Conservation (phyloP, 1,284 basidiomycete genomes). For the Mycena citricolor region DNA sequence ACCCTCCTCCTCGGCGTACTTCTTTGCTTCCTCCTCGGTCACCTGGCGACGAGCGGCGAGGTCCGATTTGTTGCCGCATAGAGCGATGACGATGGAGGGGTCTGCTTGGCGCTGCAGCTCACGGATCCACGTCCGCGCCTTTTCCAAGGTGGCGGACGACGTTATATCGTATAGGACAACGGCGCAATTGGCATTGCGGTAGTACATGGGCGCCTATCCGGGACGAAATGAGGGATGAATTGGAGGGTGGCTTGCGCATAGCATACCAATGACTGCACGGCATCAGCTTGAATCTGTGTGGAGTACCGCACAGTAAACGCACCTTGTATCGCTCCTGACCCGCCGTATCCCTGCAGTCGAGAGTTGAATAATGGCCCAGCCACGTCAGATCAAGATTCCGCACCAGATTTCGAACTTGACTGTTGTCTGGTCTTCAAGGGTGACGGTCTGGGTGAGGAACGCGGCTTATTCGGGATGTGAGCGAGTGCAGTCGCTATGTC, state of each 20-base stretch:
- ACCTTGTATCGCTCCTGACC: slow-evolving; percentile 93
- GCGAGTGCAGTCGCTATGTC: slow-evolving; percentile 18
- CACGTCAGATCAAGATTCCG: slow-evolving; percentile 26
- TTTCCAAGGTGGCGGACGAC: slow-evolving; percentile 85
- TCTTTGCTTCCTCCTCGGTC: slow-evolving; percentile 82
- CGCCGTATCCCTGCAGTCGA: slow-evolving; percentile 80
- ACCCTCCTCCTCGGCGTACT: slow-evolving; percentile 93
- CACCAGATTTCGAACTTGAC: slow-evolving; percentile 99
- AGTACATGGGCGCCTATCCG: slow-evolving; percentile 90
- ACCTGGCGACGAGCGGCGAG: slow-evolving; percentile 81
- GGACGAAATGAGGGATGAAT: slow-evolving; percentile 12
- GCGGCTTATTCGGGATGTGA: slow-evolving; percentile 59
- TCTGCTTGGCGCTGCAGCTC: slow-evolving; percentile 97
- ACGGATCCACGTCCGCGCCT: slow-evolving; percentile 95
- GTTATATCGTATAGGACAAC: slow-evolving; percentile 90
- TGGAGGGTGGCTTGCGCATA: slow-evolving; percentile 13
- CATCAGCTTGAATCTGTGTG: slow-evolving; percentile 14
- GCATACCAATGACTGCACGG: slow-evolving; percentile 60
- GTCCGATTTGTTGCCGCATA: slow-evolving; percentile 96
- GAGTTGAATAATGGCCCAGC: slow-evolving; percentile 13
- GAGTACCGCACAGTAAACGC: slow-evolving; percentile 29
- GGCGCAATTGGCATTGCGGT: slow-evolving; percentile 86
- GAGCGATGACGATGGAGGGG: slow-evolving; percentile 92
- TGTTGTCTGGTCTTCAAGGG: slow-evolving; percentile 83
- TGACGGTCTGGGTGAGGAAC: slow-evolving; percentile 94